Base-by-base conservation (phyloP, 352 stramenopile genomes). In the Phytophthora brassicae region DNA sequence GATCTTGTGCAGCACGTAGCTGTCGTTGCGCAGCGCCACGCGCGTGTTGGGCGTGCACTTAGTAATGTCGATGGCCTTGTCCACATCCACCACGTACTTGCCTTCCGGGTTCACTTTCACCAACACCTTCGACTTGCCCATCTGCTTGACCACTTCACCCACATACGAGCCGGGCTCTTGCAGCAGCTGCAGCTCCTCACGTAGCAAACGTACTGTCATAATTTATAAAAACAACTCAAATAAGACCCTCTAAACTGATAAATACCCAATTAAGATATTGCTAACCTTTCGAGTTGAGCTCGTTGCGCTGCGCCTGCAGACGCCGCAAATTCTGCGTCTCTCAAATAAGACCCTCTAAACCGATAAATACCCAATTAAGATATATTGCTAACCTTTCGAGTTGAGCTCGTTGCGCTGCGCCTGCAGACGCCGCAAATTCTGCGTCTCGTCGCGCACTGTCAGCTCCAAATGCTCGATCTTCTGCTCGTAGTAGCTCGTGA, bases 31-130 rank as follows among this genome's bases (percentile, higher is more conserved):
- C 17, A 99, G 81, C 8, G 98, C 97, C 28, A 99, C 97, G 45
- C 98, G 95, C 16, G 97, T 99, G 81, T 99, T 99, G 60, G 97
- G 96, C 50, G 96, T 99, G 68, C 97, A 97, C 71, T 99, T 96
- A 58, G 94, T 68, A 47, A 98, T 98, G 66, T 97, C 87, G 55
- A 97, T 96, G 52, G 96, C 83, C 68, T 99, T 99, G 73, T 99
- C 96, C 60, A 99, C 88, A 68, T 99, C 97, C 29, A 99, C 97
- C 20, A 99, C 97, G 72, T 99, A 99, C 74, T 99, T 99, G 56
- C 97, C 97, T 75, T 99, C 97, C 0, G 97, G 96, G 71, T 99
- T 97, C 41, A 98, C 85, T 90, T 99, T 99, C 14, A 99, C 97
- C 19, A 99, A 80, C 22, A 99, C 97, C 72, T 99, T 99, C 57